Conservation (phyloP, 2,329 filamentous ascomycete species). For the Metarhizium rileyi region DNA sequence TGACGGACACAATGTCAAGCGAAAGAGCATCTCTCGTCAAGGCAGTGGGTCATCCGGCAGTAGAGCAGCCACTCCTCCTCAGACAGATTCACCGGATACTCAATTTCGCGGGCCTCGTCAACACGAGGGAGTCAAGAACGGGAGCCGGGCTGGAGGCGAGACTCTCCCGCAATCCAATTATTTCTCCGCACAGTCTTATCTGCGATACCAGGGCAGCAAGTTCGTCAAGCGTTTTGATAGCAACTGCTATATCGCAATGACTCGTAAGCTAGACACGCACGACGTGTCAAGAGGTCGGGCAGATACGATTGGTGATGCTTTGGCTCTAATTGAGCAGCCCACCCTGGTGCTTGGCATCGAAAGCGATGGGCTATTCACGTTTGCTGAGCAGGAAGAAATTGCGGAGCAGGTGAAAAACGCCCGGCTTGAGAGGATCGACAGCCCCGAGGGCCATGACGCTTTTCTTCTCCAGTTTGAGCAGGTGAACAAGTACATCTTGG, state of each 20-base stretch:
- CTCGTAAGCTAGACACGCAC: slow-evolving; percentile 93
- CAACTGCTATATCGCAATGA: slow-evolving; percentile 99
- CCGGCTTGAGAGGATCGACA: slow-evolving; percentile 77
- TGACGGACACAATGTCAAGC: slow-evolving; percentile 61
- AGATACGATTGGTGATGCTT: slow-evolving; percentile 59
- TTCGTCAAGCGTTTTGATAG: slow-evolving; percentile 96
- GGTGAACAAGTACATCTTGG: slow-evolving; percentile 79
- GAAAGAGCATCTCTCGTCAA: slow-evolving; percentile 38
- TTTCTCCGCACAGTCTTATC: slow-evolving; percentile 95
- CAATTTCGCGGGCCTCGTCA: slow-evolving; percentile 55
- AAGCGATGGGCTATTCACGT: slow-evolving; percentile 91
- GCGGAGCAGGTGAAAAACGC: slow-evolving; percentile 72
- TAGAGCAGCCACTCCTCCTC: slow-evolving; percentile 14
- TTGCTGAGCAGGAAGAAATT: slow-evolving; percentile 90
- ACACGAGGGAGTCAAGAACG: slow-evolving; percentile 25
- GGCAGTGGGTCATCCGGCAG: slow-evolving; percentile 26
- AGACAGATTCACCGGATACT: slow-evolving; percentile 35
- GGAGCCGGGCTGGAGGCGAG: slow-evolving; percentile 41
- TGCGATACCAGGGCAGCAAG: slow-evolving; percentile 92
- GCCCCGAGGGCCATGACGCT: slow-evolving; percentile 89
- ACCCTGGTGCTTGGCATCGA: slow-evolving; percentile 89
- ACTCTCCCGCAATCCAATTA: slow-evolving; percentile 61
- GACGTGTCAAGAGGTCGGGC: slow-evolving; percentile 76
- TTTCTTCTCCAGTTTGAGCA: slow-evolving; percentile 96
- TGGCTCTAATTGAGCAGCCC: slow-evolving; percentile 78